phyloP scores from a whole-genome alignment of 805 yeast genomes.

The Cyberlindnera xylosilytica region DNA sequence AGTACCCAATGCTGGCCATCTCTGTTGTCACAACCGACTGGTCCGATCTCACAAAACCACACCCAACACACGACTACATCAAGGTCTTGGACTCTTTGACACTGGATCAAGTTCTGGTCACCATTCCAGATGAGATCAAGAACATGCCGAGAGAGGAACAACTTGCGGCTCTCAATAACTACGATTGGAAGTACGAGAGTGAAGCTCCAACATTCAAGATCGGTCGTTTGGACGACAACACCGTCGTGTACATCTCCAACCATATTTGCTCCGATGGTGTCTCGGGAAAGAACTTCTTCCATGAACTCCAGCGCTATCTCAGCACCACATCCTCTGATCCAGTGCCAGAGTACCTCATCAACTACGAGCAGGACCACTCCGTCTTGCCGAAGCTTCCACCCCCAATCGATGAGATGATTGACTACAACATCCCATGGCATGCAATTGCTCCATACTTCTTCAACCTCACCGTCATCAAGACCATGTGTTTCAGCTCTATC shows the following conservation, averaged over 20 bases:
- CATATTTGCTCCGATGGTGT: slow-evolving; percentile 24
- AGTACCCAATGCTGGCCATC: slow-evolving; percentile 19
- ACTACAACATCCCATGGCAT: slow-evolving; percentile 16
- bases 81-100: slow-evolving; percentile 16
- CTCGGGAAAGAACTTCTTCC: slow-evolving; percentile 15
- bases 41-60: slow-evolving; percentile 14
- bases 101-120: slow-evolving; percentile 14
- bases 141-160: slow-evolving; percentile 3
- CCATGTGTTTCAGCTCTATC: background rate
- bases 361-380: slow-evolving; percentile 12
- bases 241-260: slow-evolving; percentile 19
- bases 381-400: slow-evolving; percentile 17
- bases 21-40: slow-evolving; percentile 19
- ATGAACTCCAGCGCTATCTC: slow-evolving; percentile 12
- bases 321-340: background rate
- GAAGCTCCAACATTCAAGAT: slow-evolving; percentile 20
- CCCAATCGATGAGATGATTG: slow-evolving; percentile 14
- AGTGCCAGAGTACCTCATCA: slow-evolving; percentile 5
- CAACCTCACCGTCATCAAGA: slow-evolving; percentile 7
- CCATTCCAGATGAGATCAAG: slow-evolving; percentile 9
- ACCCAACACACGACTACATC: slow-evolving; percentile 20
- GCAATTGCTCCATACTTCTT: slow-evolving; percentile 12
- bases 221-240: slow-evolving; percentile 15
- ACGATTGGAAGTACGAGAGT: slow-evolving; percentile 15
- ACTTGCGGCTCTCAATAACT: slow-evolving; percentile 9